Percentiles rank a stretch among this genome's conserved stretches.
Evolutionary conservation across 2,329 filamentous ascomycete species (phyloP).

Genomic region (Sporothrix brunneoviolacea): DNA sequence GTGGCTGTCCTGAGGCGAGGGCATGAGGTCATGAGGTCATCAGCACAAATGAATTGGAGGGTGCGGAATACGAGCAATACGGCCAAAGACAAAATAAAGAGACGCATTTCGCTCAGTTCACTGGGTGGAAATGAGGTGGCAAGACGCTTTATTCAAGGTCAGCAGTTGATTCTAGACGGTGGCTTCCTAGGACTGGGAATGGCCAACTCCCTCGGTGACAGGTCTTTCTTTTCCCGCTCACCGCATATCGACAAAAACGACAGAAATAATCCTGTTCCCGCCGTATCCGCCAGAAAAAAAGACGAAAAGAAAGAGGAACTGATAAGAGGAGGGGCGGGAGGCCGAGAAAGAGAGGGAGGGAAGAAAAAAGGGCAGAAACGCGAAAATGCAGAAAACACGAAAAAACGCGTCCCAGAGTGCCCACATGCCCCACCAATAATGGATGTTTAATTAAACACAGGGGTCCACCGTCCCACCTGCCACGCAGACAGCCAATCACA

Average conservation of each 20-base stretch:
- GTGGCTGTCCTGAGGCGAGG: neutral
- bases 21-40: no score
- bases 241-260: no score
- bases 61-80: no score
- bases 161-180: no score
- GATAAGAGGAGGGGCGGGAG: neutral
- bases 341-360: neutral
- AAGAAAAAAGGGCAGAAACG: neutral
- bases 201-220: no score
- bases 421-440: conserved; percentile 1
- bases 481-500: conserved; percentile 8
- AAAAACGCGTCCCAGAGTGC: neutral
- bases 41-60: neutral
- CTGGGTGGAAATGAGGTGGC: neutral
- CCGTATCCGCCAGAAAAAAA: conserved; percentile 3
- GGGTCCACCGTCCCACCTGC: neutral
- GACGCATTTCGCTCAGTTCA: no score
- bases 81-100: no score
- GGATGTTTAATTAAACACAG: conserved; percentile 9
- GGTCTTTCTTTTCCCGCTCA: no score
- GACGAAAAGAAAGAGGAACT: neutral
- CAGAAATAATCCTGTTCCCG: neutral
- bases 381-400: conserved; percentile 3
- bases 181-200: no score
- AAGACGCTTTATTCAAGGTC: no score